Evolutionary conservation across 1,284 basidiomycete genomes (phyloP).

Genomic region (Rhodotorula sp.): DNA sequence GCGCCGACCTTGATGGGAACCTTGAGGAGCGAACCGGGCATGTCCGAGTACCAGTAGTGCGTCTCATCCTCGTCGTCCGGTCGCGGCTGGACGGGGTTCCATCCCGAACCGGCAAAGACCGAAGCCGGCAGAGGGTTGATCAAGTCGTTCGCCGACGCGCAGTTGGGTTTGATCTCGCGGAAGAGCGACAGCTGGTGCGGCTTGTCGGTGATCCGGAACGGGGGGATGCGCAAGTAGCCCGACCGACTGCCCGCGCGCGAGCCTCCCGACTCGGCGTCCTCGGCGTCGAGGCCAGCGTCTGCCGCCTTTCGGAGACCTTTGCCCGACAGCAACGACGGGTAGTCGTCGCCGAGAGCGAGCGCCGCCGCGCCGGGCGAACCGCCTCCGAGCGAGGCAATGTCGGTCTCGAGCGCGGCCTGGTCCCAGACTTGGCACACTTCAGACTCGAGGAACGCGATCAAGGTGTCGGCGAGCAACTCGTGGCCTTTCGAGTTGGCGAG

Average conservation of each 20-base stretch:
- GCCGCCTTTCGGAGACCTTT: constrained; percentile 51
- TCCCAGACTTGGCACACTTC: constrained; percentile 84
- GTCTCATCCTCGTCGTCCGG: constrained; percentile 54
- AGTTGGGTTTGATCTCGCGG: constrained; percentile 81
- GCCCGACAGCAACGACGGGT: constrained; percentile 44
- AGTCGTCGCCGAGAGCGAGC: constrained; percentile 40
- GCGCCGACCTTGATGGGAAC: constrained; percentile 70
- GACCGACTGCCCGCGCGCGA: constrained; percentile 37
- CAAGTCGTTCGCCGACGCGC: constrained; percentile 87
- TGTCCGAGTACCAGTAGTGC: constrained; percentile 84
- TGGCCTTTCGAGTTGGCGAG: constrained; percentile 79
- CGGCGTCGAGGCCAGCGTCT: constrained; percentile 49
- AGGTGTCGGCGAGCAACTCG: constrained; percentile 75
- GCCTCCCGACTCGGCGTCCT: constrained; percentile 40
- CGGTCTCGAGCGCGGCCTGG: constrained; percentile 59
- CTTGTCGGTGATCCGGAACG: constrained; percentile 68
- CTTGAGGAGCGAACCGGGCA: constrained; percentile 71
- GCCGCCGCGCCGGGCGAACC: constrained; percentile 27
- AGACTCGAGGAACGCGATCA: constrained; percentile 79
- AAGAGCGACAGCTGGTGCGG: constrained; percentile 63
- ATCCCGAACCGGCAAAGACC: constrained; percentile 84
- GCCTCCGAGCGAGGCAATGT: constrained; percentile 46
- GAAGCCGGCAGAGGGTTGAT: constrained; percentile 88
- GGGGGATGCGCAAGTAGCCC: constrained; percentile 59
- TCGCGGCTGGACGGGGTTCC: constrained; percentile 72